Conservation (phyloP, 306 rosid genomes). For the peach (Prunus persica) region Prunus_persica_NCBIv2 NC_034014.1:28397001-28397500, state of each 20-base stretch:
- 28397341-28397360: constrained; percentile 6
- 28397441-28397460: constrained; percentile 83
- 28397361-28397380: not conserved
- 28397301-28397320: constrained; percentile 5
- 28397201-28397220: constrained; percentile 10
- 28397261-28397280: constrained; percentile 22
- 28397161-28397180: no score
- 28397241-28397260: constrained; percentile 17
- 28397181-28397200: not conserved
- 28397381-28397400: constrained; percentile 34
- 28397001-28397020: no score
- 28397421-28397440: constrained; percentile 94
- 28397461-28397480: constrained; percentile 87
- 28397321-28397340: constrained; percentile 47
- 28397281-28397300: constrained; percentile 21
- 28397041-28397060: not conserved
- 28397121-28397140: not conserved
- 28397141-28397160: not conserved
- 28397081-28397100: not conserved
- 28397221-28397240: constrained; percentile 24
- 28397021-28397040: not conserved
- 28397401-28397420: constrained; percentile 89
- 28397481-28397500: constrained; percentile 98
- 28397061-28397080: constrained; percentile 1
- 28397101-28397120: not conserved